phyloP scores from a whole-genome alignment of 805 yeast species.

The Tetrapisispora taiwanensis region DNA sequence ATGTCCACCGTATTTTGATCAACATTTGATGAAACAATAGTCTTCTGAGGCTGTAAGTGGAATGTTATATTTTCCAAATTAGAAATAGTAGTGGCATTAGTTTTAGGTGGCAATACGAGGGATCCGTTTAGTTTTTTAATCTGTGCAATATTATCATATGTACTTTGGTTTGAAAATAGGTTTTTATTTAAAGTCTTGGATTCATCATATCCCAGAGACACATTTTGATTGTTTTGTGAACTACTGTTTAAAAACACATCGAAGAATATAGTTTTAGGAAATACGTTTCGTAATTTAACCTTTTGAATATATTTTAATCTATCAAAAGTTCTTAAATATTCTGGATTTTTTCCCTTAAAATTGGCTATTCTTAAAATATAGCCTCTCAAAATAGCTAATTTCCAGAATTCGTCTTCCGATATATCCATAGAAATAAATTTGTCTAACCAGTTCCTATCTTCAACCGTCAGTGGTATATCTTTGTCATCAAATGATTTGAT shows the following conservation, averaged over 20 bases:
- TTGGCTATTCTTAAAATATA: conserved; percentile 54
- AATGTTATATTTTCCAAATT: conserved; percentile 36
- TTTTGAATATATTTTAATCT: not conserved
- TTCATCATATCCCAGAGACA: too few species aligned
- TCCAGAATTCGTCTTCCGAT: conserved; percentile 69
- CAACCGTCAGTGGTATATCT: conserved; percentile 48
- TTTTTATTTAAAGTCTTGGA: too few species aligned
- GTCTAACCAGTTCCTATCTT: conserved; percentile 65
- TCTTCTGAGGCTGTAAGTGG: conserved; percentile 31
- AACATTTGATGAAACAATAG: not conserved
- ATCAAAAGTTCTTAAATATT: not conserved
- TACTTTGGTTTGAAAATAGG: too few species aligned
- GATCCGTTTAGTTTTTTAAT: conserved; percentile 25
- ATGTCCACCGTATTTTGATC: too few species aligned
- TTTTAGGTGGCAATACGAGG: conserved; percentile 29
- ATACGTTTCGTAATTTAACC: conserved; percentile 18
- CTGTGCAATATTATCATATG: not conserved
- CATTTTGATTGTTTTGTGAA: too few species aligned
- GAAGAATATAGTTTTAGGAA: conserved; percentile 45
- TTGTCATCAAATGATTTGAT: conserved; percentile 32
- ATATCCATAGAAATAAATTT: conserved; percentile 67
- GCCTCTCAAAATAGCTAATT: conserved; percentile 57
- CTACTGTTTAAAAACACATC: conserved; percentile 28
- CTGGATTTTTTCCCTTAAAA: not conserved
- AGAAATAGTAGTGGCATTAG: conserved; percentile 32